Base-by-base conservation (phyloP, 176 grass and related monocot genomes). In the Cenchrus fungigraminus region DNA sequence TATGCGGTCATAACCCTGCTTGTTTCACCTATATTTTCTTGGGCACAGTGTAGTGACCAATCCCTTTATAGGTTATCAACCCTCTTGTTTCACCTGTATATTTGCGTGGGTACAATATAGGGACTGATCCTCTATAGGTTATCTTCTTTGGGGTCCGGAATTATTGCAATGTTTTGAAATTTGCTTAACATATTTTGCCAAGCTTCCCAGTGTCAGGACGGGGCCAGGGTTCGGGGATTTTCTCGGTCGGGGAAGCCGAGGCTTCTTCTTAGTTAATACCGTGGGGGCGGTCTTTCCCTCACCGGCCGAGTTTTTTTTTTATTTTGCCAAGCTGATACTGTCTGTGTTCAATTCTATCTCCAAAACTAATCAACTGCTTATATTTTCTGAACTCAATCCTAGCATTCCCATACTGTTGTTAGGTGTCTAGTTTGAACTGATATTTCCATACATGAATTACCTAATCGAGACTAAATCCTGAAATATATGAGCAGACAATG, bases 1-100 rank as follows among this genome's bases (percentile, higher is more conserved):
- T 99, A 94, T 82, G 90, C 90, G 42, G 52, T 68, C 17, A 4
- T 17, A 54, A 83, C 20, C 13, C 15, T 83, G 20, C 29, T 57
- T 82, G 45, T n/a, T 86, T 72, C 43, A 43, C 13, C n/a, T 85
- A 46, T 56, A 84, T 68, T 16, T 82, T 17, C 56, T 29, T 65
- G 28, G 52, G 43, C 52, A 61, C 12, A 85, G 64, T 60, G 25
- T 80, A 68, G 55, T 57, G 68, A 85, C 44, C 59, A 54, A 68
- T 62, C 28, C 42, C 2, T 40, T 40, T 40, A 40, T 40, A 40
- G 37, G 37, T 40, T 40, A 40, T 4, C 37, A 54, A 83, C 20
- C 19, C 15, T 83, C 29, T 57, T 82, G 45, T n/a, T 86, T 72
- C 43, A 43, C 19, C n/a, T 85, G 3, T 40, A 46, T 56, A 84